These are phyloP conservation scores for Hymenoscyphus repandus DNA, from an alignment of 2,329 filamentous ascomycete genomes.

Conservation along the genomic window DNA sequence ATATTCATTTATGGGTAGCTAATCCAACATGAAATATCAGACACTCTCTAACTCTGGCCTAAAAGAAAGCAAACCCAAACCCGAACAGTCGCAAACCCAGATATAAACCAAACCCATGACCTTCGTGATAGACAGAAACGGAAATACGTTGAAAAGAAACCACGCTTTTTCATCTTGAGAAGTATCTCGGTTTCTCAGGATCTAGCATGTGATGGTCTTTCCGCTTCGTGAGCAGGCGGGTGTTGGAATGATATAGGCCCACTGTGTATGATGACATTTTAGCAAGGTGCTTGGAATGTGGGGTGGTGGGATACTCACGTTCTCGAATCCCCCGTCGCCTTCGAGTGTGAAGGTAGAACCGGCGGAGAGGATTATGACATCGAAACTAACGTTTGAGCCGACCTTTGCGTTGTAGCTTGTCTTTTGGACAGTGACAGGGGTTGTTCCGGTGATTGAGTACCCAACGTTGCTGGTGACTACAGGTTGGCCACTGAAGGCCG, in stretches of 20 bases:
- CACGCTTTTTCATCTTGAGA: no score
- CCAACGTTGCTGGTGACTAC: constrained; percentile 18
- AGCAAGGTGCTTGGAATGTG: neutral
- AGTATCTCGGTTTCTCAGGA: neutral
- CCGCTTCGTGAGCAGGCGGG: constrained; percentile 1
- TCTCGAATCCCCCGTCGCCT: constrained; percentile 13
- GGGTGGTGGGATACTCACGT: constrained; percentile 3
- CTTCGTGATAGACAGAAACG: no score
- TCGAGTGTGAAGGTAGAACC: constrained; percentile 12
- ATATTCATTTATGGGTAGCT: no score
- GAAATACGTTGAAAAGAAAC: no score
- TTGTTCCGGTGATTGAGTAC: constrained; percentile 7
- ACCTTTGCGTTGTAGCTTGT: constrained; percentile 19
- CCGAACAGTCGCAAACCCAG: no score
- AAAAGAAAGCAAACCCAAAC: no score
- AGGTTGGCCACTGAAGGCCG: constrained; percentile 10
- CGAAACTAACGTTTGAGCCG: constrained; percentile 13
- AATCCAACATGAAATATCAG: no score
- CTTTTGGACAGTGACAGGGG: neutral
- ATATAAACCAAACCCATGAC: no score
- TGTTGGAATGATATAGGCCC: constrained; percentile 8
- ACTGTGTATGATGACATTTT: constrained; percentile 1
- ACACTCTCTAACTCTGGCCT: no score
- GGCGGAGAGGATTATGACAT: constrained; percentile 12
- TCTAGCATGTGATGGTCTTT: constrained; percentile 10